Evolutionary conservation across 139 green algal species (phyloP), one percentile per base, ranked within the genome.

Genomic region (Haematococcus lacustris): DNA sequence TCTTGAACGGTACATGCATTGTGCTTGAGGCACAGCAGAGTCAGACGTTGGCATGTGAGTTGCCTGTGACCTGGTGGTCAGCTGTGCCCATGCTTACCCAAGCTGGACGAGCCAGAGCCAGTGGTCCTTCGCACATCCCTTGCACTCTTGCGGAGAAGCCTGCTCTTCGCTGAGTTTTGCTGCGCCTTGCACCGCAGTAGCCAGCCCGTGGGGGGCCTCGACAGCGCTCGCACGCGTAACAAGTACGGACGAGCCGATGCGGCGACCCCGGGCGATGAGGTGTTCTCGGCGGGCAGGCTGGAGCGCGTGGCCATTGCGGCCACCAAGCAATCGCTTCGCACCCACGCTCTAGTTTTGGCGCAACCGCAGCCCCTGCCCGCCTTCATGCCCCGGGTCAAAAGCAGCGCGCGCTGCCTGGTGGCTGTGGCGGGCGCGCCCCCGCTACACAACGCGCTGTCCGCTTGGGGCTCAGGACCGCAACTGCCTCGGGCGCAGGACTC

Each of bases 261-360:
- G 39, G 67, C 32, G 37, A n/a, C 3, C 21, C n/a, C n/a, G n/a
- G n/a, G n/a, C n/a, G n/a, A n/a, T n/a, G 70, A 76, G 0, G 74
- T 77, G 2, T 71, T 74, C 30, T 26, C 38, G 83, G 51, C 73
- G 53, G 64, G 82, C 17, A 38, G 80, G 76, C 60, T 96, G 85
- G 87, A 88, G 61, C 74, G 93, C 1, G 78, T 98, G n/a, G 88
- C 90, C 2, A 64, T 81, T 6, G 85, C 93, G 21, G 92, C 90
- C 26, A 90, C 75, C 35, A 97, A 97, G 83, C 93, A 97, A 75
- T 91, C 80, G 60, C 80, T 96, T 32, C 73, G 92, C 25, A 64
- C 75, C 1, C 86, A 93, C 63, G 71, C 25, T 30, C 76, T 96
- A 73, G 35, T 60, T 25, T 59, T 94, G 35, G 34, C 63, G 21